A percentile compares a stretch with the other conserved stretches of the same genome.
phyloP scores from a whole-genome alignment of 352 stramenopile genomes.

The Phytophthora pisi region DNA sequence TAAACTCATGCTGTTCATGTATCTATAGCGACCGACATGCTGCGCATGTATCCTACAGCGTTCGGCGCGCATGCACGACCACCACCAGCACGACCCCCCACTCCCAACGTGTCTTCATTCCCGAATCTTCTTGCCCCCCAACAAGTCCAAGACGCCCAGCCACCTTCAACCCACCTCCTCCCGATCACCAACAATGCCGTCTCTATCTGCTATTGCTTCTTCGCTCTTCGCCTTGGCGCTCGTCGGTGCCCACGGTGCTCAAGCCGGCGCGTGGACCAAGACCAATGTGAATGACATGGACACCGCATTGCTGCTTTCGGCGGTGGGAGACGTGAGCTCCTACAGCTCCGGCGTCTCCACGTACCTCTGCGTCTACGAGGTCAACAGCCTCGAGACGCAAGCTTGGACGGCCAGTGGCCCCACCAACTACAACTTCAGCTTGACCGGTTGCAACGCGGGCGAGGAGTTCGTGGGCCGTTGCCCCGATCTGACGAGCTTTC shows the following conservation, averaged over 20 bases:
- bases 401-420: background rate
- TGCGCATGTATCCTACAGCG: too few relatives aligned
- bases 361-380: conserved; percentile 40
- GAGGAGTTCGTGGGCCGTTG: conserved; percentile 37
- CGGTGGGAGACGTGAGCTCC: conserved; percentile 25
- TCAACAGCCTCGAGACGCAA: conserved; percentile 38
- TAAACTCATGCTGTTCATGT: background rate
- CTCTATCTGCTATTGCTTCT: conserved; percentile 6
- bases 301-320: conserved; percentile 31
- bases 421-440: conserved; percentile 49
- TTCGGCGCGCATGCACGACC: too few relatives aligned
- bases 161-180: background rate
- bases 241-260: conserved; percentile 3
- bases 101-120: background rate
- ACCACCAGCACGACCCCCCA: background rate
- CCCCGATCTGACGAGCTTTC: conserved; percentile 32
- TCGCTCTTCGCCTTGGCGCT: conserved; percentile 16
- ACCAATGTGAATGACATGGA: conserved; percentile 18
- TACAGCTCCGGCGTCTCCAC: conserved; percentile 31
- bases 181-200: conserved; percentile 2
- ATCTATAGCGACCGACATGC: background rate
- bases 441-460: conserved; percentile 42
- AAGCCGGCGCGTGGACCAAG: conserved; percentile 7
- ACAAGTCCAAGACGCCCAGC: background rate
- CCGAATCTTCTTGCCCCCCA: background rate